phyloP scores from a whole-genome alignment of 1,139 yeast species.

The Pichia sp. region DNA sequence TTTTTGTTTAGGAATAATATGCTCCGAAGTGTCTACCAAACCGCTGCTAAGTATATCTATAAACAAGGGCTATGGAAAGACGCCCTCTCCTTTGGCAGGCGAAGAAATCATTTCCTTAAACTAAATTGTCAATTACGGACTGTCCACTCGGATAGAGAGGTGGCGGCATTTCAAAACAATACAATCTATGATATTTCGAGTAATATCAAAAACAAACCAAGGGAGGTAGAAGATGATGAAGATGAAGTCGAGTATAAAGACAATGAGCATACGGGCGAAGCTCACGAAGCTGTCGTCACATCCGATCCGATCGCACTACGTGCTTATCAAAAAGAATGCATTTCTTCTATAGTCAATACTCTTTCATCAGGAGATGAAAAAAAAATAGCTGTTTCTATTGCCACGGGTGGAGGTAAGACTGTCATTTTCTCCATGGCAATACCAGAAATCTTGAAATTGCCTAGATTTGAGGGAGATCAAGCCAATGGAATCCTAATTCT shows the following conservation, averaged over 20 bases:
- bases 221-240: not conserved
- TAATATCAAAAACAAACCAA: too few species aligned
- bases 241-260: not conserved
- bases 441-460: conserved; percentile 40
- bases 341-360: conserved; percentile 50
- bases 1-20: too few species aligned
- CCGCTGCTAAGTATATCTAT: too few species aligned
- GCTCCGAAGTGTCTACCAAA: too few species aligned
- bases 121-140: too few species aligned
- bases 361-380: conserved; percentile 40
- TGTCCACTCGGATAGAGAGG: too few species aligned
- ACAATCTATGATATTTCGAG: too few species aligned
- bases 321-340: conserved; percentile 67
- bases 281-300: not conserved
- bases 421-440: conserved; percentile 72
- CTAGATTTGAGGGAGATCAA: conserved; percentile 39
- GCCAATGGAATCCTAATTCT: conserved; percentile 48
- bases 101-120: too few species aligned
- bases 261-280: not conserved
- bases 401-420: conserved; percentile 96
- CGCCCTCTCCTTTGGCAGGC: too few species aligned
- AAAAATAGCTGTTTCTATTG: conserved; percentile 77
- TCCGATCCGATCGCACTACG: conserved; percentile 9
- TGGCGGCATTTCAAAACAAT: too few species aligned
- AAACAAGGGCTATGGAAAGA: too few species aligned